Base-by-base conservation (phyloP, 2,329 filamentous ascomycete species). In the Pestalotiopsis sp. region DNA sequence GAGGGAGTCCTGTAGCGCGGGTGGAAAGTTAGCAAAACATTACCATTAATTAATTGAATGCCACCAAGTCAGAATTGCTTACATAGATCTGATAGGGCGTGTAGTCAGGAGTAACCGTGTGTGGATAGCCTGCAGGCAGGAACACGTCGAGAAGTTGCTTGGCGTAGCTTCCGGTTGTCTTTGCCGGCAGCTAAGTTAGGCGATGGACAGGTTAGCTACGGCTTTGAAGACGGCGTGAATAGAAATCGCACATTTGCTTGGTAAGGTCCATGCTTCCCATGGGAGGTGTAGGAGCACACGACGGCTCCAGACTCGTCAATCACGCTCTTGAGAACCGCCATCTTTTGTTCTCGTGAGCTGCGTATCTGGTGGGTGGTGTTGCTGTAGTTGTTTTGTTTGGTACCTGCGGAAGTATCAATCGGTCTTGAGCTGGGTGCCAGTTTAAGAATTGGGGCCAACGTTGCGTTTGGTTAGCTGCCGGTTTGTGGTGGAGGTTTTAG, bases 51-150 rank as follows among this genome's bases (percentile, higher is more conserved):
- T 13, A 25, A 13, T 45, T 17, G 4, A 11, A 27, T 27, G 31
- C 38, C 13, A 68, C 36, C 25, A 56, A 13, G n/a, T 4, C 3
- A n/a, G 17, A 20, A 9, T 7, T 11, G 73, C 77, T 66, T 71
- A 78, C 77, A 76, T 84, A 90, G 61, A 84, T 84, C 74, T 86
- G 91, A 78, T 88, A 97, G 82, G 91, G 86, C 4, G 94, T 84
- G 80, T 98, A 98, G 80, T 98, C 94, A 14, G 89, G 84, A 1
- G 92, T 95, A 38, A 98, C 95, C 63, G 91, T 96, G 73, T 94
- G 89, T 0, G 94, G 95, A 79, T 92, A 98, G n/a, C 94, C 94
- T 1, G 92, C 90, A 0, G 95, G 95, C 1, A 97, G 85, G 77
- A 97, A 97, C 36, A 95, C 88, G 73, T 94, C 90, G 57, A 94